Evolutionary conservation across 768 basidiomycete species (phyloP).

Genomic region (Nidularia pulvinata): DNA sequence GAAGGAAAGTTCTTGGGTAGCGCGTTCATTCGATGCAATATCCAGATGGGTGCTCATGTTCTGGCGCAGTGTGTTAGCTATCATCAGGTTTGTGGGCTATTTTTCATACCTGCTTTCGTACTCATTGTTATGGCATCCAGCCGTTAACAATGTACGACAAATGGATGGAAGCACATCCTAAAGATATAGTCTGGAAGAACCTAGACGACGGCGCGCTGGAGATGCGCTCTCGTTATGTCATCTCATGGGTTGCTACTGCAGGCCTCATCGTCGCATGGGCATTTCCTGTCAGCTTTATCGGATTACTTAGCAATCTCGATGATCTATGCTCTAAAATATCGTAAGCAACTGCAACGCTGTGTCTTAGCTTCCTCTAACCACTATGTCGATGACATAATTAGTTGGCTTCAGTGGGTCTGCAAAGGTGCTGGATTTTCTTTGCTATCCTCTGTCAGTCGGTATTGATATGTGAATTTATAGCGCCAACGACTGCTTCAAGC

Average conservation of each 20-base stretch:
- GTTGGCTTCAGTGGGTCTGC: slow-evolving; percentile 65
- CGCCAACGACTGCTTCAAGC: slow-evolving; percentile 36
- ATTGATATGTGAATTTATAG: slow-evolving; percentile 14
- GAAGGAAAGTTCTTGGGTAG: slow-evolving; percentile 50
- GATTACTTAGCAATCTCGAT: slow-evolving; percentile 58
- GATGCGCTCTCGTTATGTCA: slow-evolving; percentile 49
- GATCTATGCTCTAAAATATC: slow-evolving; percentile 46
- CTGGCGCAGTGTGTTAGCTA: slow-evolving; percentile 60
- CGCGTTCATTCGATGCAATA: slow-evolving; percentile 67
- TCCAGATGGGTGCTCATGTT: slow-evolving; percentile 76
- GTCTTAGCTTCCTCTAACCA: background rate
- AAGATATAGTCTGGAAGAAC: slow-evolving; percentile 60
- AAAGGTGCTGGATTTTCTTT: slow-evolving; percentile 15
- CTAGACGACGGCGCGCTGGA: slow-evolving; percentile 52
- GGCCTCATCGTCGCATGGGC: slow-evolving; percentile 66
- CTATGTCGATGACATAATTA: too few relatives aligned
- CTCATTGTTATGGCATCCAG: slow-evolving; percentile 21
- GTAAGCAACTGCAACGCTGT: slow-evolving; percentile 21
- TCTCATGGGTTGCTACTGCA: slow-evolving; percentile 54
- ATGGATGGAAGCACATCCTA: slow-evolving; percentile 56
- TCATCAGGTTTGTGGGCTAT: slow-evolving; percentile 33
- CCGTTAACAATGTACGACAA: slow-evolving; percentile 58
- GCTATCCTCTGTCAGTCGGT: background rate
- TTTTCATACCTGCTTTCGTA: slow-evolving; percentile 1
- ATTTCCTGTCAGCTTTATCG: slow-evolving; percentile 67